Base-by-base conservation (phyloP, 23 red algal genomes). In the Agarophyton chilense region DNA sequence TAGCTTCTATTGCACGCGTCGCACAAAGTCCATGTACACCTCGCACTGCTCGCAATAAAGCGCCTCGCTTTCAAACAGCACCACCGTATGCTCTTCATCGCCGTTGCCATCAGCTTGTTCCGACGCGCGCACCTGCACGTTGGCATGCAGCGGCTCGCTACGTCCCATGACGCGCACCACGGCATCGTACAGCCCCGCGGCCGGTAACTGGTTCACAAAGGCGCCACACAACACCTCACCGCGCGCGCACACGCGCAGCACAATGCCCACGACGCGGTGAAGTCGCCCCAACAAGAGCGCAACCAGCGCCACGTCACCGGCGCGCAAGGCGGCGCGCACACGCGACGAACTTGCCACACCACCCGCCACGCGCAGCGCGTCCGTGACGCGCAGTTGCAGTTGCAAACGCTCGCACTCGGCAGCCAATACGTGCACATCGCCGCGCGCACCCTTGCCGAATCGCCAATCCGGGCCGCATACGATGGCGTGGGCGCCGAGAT, bases 381-480 rank as follows among this genome's bases (percentile, higher is more conserved):
- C 57, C 25, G 83, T 83, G 5, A 89, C 57, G 28, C 33, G 65
- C 25, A 84, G 82, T 4, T 76, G 13, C 34, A 94, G 7, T 19
- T 52, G 60, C 54, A 49, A 35, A 17, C n/a, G 65, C 29, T 43
- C 58, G 25, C 70, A 56, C 24, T 81, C 42, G 26, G 70, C 58
- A 4, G 54, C 19, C 70, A 96, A 51, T 82, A 91, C 5, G 26
- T 2, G 41, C 38, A 96, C 94, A 58, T 92, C 94, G 9, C 88
- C 94, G 38, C n/a, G 22, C 17, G 89, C 89, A 19, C 79, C 33
- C 49, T 74, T 43, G 10, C 94, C 94, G 73, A 96, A 96, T 47
- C 90, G 73, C 94, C 94, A 96, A 55, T 96, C 87, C 22, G 40
- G 29, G 18, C 94, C 94, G 66, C 94, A 96, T 24, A 96, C 94